Evolutionary conservation across 2,329 filamentous ascomycete species (phyloP).

Genomic region (Arthrinium puccinioides): DNA sequence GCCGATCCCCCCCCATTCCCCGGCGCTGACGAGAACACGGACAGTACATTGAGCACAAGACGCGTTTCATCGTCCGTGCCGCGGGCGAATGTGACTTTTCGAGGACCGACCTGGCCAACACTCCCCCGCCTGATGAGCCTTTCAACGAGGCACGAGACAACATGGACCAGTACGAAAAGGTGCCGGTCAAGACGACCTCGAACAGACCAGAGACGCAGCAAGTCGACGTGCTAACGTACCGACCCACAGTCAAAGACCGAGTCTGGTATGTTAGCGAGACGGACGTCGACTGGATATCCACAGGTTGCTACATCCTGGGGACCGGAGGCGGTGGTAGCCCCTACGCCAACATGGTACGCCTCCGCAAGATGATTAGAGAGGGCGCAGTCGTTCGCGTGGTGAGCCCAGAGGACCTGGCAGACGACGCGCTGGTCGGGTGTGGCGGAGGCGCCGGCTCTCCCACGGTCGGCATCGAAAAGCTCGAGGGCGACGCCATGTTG

Average conservation of each 20-base stretch:
- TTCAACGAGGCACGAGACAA: conserved; percentile 3
- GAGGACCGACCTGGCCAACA: conserved; percentile 18
- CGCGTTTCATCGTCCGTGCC: conserved; percentile 49
- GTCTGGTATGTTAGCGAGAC: conserved; percentile 51
- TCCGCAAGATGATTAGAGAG: conserved; percentile 41
- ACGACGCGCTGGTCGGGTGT: conserved; percentile 45
- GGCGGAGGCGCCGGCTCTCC: conserved; percentile 53
- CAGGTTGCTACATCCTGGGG: conserved; percentile 54
- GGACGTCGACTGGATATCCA: conserved; percentile 49
- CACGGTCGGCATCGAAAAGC: conserved; percentile 53
- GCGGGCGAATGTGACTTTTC: conserved; percentile 49
- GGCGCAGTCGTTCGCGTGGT: conserved; percentile 46
- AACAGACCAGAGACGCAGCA: conserved; percentile 9
- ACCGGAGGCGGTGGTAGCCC: conserved; percentile 53
- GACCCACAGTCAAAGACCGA: conserved; percentile 40
- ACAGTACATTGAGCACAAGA: conserved; percentile 45
- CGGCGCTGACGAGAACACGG: neutral
- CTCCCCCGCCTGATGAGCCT: neutral
- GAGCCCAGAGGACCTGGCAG: conserved; percentile 39
- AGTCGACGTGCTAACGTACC: conserved; percentile 29
- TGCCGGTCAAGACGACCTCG: neutral
- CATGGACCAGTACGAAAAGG: conserved; percentile 16
- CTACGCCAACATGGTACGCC: conserved; percentile 41
- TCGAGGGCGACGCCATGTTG: conserved; percentile 48
- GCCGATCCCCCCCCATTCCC: too few species aligned